A percentile compares a stretch with the other conserved stretches of the same genome.
These are phyloP conservation scores for Nicotiana knightiana DNA, from an alignment of 257 asterid species.

Conservation along the genomic window DNA sequence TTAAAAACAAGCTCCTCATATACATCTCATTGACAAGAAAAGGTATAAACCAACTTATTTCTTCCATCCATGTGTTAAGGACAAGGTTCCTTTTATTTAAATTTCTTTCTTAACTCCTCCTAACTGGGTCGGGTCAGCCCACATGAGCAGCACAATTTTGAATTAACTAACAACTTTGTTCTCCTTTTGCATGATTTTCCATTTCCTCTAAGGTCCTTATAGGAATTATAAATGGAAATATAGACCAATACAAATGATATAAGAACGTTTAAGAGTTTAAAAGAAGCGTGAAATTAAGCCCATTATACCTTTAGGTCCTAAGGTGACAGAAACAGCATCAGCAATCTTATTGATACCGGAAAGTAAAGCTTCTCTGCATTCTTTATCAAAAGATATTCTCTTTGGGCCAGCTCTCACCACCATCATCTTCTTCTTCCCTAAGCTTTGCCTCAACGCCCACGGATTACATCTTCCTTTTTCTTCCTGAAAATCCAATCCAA, in stretches of 20 bases:
- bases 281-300: neutral
- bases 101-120: neutral
- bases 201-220: neutral
- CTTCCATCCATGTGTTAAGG: neutral
- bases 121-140: neutral
- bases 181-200: neutral
- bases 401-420: slow-evolving; percentile 78
- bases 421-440: slow-evolving; percentile 17
- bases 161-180: neutral
- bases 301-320: slow-evolving; percentile 78
- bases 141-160: neutral
- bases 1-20: slow-evolving; percentile 2
- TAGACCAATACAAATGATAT: neutral
- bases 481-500: neutral
- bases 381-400: slow-evolving; percentile 65
- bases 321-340: slow-evolving; percentile 89
- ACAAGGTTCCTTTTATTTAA: neutral
- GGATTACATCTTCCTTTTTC: neutral
- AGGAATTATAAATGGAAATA: neutral
- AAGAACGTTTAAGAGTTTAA: neutral
- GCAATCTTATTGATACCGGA: slow-evolving; percentile 91
- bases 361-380: slow-evolving; percentile 70
- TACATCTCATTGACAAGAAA: neutral
- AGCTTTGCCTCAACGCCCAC: neutral
- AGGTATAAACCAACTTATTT: neutral